Base-by-base conservation (phyloP, 306 rosid species). In the Coriaria nepalensis region DNA sequence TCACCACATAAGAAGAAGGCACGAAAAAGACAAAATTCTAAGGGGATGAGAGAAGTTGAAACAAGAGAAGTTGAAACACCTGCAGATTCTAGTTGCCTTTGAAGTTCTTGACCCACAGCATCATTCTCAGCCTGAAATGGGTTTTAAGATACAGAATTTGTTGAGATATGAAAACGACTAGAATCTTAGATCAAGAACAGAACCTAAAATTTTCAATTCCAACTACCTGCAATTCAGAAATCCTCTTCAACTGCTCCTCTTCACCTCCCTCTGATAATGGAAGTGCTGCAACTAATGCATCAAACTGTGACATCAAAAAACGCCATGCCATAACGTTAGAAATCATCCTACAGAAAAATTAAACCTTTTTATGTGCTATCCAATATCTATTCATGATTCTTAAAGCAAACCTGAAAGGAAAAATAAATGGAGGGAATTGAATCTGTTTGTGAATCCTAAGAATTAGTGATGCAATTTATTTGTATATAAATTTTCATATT, bases 71-170 rank as follows among this genome's bases (percentile, higher is more conserved):
- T 35, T 56, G 49, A 48, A 9, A 64, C 9, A 83, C 96, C 96
- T 68, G 96, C 95, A 41, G 96, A 93, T 72, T 88, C 93, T 55
- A 88, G 65, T 59, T 88, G 95, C 71, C 66, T 81, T 66, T 83
- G 95, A 52, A 83, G 93, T 66, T 88, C 96, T 62, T 78, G 83
- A 45, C 95, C 95, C 6, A 76, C 62, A 13, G 62, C 72, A 49
- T 83, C 95, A 61, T 83, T 88, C 64, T 88, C 95, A 60, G 83
- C 95, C 96, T 88, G 67, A 6, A 60, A 35, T 47, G 39, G 37
- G 49, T 41, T 51, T 55, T 55, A 36, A 10, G 12, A 45, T 36
- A 9, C 5, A 6, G 33, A 60, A 9, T 13, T 54, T 13, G 50
- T 33, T 56, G 37, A 14, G 15, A 46, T 45, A 40, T 6, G 35